phyloP scores from a whole-genome alignment of 495 filamentous ascomycete genomes.

The Trichoderma asperelloides region DNA sequence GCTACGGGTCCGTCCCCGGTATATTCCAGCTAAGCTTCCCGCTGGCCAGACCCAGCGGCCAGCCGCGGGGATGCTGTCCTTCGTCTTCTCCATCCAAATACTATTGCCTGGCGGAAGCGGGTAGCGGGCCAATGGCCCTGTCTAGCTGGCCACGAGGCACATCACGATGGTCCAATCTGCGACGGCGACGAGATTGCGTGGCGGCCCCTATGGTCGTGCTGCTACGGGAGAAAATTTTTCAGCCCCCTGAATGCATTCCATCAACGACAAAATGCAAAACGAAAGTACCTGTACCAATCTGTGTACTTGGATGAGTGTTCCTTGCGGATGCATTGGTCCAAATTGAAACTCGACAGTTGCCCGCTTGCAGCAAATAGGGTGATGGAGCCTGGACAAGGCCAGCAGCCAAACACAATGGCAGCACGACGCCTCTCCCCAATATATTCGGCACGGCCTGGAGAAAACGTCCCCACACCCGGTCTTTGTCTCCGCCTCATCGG shows the following conservation, averaged over 20 bases:
- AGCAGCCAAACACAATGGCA: neutral
- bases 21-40: neutral
- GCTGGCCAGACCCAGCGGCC: neutral
- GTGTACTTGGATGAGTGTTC: neutral
- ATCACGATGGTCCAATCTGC: neutral
- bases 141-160: neutral
- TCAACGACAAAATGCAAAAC: neutral
- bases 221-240: neutral
- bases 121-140: slow-evolving; percentile 7
- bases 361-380: neutral
- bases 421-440: neutral
- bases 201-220: neutral
- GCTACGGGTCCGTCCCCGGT: neutral
- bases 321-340: neutral
- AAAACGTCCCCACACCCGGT: neutral
- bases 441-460: slow-evolving; percentile 7
- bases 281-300: neutral
- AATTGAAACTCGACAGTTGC: neutral
- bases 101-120: neutral
- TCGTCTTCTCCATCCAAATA: neutral
- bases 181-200: slow-evolving; percentile 1
- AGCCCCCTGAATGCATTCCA: neutral
- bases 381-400: neutral
- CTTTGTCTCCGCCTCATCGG: neutral
- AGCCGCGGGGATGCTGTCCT: slow-evolving; percentile 1